Evolutionary conservation across 2,329 filamentous ascomycete species (phyloP), one percentile per base, ranked within the genome.

Genomic region (Beauveria scarabaeidicola): DNA sequence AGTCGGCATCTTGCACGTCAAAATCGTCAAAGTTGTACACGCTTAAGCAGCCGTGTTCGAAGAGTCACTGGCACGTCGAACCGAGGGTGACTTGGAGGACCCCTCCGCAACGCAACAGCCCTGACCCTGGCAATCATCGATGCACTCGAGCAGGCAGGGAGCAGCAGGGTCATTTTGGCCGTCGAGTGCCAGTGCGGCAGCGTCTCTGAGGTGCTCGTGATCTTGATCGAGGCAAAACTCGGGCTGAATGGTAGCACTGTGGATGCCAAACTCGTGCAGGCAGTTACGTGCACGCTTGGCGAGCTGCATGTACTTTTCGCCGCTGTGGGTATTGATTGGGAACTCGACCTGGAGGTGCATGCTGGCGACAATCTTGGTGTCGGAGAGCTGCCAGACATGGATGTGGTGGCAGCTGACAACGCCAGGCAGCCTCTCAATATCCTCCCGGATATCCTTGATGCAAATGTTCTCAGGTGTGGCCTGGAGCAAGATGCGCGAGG

Each of bases 351-450:
- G 91, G 48, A 99, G 87, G 70, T 99, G 94, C 74, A 99, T 84
- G 11, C 89, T 94, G 13, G 94, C 93, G 41, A 99, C 88, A 38
- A 96, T 80, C 77, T 97, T 96, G 56, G 91, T 94, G 70, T 97
- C 93, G 17, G 89, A 96, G 38, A 99, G 82, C 73, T 97, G 93
- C 94, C 94, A 99, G 63, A 99, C 91, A 71, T 99, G 94, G 23
- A 99, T 81, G 72, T 99, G 93, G 74, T 99, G 94, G 69, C 91
- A 96, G 70, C 89, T 91, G 62, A 94, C 79, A 52, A 99, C 89
- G 46, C 92, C 92, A 0, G 89, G 88, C 6, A 99, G 84, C 17
- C 83, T 77, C 69, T 92, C 84, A 58, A 99, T 96, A 70, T 99
- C 94, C 65, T 93, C 87, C 65, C 91, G 89, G 73, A 99, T 93